Conservation (phyloP, 2,329 filamentous ascomycete species). For the Calonectria leucothoes region DNA sequence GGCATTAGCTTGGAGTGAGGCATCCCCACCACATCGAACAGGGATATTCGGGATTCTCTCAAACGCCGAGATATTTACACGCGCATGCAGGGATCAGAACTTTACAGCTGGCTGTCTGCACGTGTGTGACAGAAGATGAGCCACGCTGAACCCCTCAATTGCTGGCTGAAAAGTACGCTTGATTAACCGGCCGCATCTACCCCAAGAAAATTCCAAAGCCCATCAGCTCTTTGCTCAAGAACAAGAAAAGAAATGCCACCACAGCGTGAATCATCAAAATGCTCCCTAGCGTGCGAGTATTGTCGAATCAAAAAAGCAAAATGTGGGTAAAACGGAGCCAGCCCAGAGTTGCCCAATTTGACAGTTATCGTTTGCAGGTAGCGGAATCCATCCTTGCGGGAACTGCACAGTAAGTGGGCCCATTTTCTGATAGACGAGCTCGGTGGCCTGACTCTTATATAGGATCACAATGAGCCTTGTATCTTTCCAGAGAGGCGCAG, state of each 20-base stretch:
- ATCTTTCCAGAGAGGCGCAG: conserved; percentile 12
- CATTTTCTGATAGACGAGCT: neutral
- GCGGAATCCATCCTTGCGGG: conserved; percentile 7
- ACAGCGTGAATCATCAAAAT: conserved; percentile 4
- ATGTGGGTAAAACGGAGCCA: neutral
- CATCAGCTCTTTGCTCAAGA: neutral
- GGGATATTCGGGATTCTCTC: neutral
- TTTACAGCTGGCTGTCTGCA: neutral
- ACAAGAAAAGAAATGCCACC: no score
- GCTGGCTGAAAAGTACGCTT: neutral
- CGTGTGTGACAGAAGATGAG: neutral
- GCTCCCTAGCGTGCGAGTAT: conserved; percentile 10
- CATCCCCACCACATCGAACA: neutral
- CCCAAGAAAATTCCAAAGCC: neutral
- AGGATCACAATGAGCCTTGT: conserved; percentile 12
- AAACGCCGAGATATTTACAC: neutral
- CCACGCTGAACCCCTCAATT: neutral
- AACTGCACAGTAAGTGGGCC: conserved; percentile 5
- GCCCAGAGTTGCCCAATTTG: neutral
- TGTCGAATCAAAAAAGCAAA: conserved; percentile 9
- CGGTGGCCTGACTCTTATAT: neutral
- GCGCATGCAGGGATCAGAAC: neutral
- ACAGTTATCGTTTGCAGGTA: neutral
- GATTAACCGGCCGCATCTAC: neutral
- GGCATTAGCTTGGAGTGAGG: neutral